Conservation (phyloP, 495 filamentous ascomycete species). For the Daldinia decipiens region DNA sequence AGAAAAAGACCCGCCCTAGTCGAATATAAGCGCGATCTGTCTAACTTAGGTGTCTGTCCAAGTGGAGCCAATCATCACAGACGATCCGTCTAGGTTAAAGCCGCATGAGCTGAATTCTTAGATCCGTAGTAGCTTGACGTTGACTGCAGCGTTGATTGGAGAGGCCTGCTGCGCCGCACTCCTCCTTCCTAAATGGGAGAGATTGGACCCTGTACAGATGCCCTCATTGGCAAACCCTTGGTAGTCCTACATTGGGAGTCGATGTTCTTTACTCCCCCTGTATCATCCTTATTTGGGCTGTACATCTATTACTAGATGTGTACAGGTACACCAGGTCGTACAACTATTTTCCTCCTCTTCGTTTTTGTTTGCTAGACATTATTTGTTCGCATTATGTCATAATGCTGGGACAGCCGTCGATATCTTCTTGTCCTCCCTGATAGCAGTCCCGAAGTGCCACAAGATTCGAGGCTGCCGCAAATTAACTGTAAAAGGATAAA, state of each 20-base stretch:
- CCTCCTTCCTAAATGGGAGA: background rate
- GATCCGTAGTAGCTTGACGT: background rate
- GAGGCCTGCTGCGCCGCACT: background rate
- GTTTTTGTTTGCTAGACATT: background rate
- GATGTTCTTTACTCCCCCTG: background rate
- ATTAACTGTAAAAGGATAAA: background rate
- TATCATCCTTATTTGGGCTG: conserved; percentile 11
- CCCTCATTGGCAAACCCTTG: background rate
- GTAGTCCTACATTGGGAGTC: background rate
- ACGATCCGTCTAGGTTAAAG: background rate
- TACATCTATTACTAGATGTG: background rate
- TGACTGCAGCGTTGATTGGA: background rate
- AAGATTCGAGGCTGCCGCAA: background rate
- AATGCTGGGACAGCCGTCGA: conserved; percentile 15
- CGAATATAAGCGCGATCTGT: too few species aligned
- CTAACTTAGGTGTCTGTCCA: too few species aligned
- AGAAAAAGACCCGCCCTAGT: too few species aligned
- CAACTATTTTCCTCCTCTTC: background rate
- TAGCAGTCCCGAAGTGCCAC: conserved; percentile 1
- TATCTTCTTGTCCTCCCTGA: background rate
- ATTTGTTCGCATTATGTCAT: conserved; percentile 1
- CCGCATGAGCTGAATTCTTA: background rate
- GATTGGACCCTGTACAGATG: background rate
- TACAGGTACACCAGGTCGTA: conserved; percentile 15
- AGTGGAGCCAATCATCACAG: too few species aligned